Percentiles rank a stretch among this genome's conserved stretches.
phyloP scores from a whole-genome alignment of 768 basidiomycete species.

The Ramaria sp. region DNA sequence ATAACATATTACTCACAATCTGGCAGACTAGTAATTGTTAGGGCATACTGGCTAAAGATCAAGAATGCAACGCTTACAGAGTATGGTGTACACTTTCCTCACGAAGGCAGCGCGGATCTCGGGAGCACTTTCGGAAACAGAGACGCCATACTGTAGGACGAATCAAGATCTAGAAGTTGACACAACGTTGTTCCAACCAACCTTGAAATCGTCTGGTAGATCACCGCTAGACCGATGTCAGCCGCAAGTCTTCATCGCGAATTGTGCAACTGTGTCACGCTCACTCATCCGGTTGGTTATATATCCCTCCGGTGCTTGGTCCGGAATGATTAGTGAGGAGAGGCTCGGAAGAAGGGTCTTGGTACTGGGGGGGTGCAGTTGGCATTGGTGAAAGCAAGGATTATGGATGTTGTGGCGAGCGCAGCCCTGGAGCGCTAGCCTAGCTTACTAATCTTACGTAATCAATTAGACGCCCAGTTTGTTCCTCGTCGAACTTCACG shows the following conservation, averaged over 20 bases:
- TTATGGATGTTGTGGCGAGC: neutral
- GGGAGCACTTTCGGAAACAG: conserved; percentile 63
- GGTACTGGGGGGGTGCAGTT: conserved; percentile 19
- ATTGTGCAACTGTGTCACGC: neutral
- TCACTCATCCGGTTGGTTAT: conserved; percentile 52
- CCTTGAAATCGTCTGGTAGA: conserved; percentile 91
- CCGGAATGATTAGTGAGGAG: conserved; percentile 36
- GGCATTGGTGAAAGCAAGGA: neutral
- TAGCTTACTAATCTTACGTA: neutral
- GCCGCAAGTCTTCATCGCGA: neutral
- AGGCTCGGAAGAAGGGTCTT: conserved; percentile 51
- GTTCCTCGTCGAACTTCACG: neutral
- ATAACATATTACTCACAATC: conserved; percentile 40
- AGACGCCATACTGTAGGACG: conserved; percentile 57
- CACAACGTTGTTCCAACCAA: conserved; percentile 20
- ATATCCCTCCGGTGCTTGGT: conserved; percentile 42
- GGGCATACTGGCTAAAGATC: neutral
- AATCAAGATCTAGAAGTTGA: neutral
- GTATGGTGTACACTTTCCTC: conserved; percentile 83
- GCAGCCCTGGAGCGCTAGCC: neutral
- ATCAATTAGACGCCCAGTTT: neutral
- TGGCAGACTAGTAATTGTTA: conserved; percentile 42
- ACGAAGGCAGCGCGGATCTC: conserved; percentile 82
- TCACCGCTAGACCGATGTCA: conserved; percentile 35
- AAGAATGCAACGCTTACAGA: conserved; percentile 44